phyloP scores from a whole-genome alignment of 164 flowering plant species.

The Pachysandra terminalis region DNA sequence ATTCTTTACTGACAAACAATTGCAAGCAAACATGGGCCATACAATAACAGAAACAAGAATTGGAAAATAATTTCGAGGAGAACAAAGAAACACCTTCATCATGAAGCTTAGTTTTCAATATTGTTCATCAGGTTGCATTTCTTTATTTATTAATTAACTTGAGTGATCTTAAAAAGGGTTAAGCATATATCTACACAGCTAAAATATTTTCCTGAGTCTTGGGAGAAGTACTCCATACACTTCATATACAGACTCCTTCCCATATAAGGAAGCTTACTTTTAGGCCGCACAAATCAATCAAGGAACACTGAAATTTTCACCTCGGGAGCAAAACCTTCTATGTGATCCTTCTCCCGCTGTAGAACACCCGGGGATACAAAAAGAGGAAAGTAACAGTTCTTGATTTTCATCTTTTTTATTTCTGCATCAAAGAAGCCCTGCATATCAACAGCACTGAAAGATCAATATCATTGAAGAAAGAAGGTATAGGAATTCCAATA shows the following conservation, averaged over 20 bases:
- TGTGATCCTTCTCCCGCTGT: conserved; percentile 84
- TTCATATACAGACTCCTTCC: background rate
- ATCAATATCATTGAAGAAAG: conserved; percentile 2
- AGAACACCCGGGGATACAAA: conserved; percentile 78
- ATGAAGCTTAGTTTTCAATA: too few relatives aligned
- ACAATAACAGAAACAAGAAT: background rate
- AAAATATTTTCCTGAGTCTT: background rate
- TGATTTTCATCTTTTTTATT: conserved; percentile 85
- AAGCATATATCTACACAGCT: background rate
- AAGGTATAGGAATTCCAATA: background rate
- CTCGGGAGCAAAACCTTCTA: conserved; percentile 99
- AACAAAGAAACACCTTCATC: background rate
- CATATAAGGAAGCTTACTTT: background rate
- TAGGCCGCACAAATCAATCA: background rate
- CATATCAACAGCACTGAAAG: conserved; percentile 9
- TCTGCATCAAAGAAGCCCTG: conserved; percentile 92
- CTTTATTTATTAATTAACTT: background rate
- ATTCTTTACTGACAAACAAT: too few relatives aligned
- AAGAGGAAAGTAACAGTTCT: conserved; percentile 90
- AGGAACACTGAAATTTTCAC: conserved; percentile 29
- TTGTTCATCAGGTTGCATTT: background rate
- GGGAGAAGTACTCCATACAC: background rate
- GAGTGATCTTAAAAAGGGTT: background rate
- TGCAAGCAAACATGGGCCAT: too few relatives aligned
- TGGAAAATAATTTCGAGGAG: background rate